A percentile compares a stretch with the other conserved stretches of the same genome.
Conservation (phyloP, 2,329 filamentous ascomycete species). For the Alternaria tenuissima region DNA sequence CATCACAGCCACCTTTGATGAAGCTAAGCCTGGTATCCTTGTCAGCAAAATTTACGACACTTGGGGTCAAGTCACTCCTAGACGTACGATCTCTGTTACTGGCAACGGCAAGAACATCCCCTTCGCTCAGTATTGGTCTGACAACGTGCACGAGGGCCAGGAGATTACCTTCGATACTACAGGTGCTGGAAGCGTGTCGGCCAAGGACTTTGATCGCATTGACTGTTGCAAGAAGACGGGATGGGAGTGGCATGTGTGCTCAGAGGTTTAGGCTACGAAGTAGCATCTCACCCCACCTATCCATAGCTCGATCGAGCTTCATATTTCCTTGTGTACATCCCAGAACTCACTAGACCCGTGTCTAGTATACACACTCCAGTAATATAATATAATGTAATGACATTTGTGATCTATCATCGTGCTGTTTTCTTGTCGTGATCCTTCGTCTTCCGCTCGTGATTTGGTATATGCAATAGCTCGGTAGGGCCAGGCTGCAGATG, state of each 20-base stretch:
- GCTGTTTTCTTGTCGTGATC: no score
- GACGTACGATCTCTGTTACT: background rate
- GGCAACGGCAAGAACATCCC: background rate
- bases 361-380: background rate
- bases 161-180: background rate
- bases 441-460: no score
- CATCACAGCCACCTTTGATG: background rate
- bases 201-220: background rate
- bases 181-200: background rate
- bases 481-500: no score
- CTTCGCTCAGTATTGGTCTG: fast-evolving
- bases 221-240: background rate
- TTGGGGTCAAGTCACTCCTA: background rate
- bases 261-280: background rate
- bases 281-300: background rate
- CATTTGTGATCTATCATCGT: background rate
- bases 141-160: background rate
- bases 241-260: background rate
- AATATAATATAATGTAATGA: background rate
- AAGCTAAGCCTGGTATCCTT: background rate
- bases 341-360: background rate
- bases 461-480: no score
- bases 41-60: background rate
- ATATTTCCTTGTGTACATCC: background rate
- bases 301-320: background rate